A percentile compares a stretch with the other conserved stretches of the same genome.
Conservation (phyloP, 23 red algal genomes). For the Gracilaria gracilis region DNA sequence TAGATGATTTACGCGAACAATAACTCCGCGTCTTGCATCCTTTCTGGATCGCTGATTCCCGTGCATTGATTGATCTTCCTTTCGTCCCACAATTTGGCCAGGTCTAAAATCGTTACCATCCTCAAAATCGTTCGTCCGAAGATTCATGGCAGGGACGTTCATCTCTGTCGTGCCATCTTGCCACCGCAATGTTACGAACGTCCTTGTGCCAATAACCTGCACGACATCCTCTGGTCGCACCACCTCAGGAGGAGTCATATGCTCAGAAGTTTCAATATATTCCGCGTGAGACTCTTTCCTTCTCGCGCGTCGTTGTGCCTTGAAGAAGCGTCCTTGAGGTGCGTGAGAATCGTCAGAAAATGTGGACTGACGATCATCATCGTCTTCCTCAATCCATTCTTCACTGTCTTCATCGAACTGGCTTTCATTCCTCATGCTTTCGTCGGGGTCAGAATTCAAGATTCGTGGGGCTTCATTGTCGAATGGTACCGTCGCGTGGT, state of each 20-base stretch:
- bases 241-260: slow-evolving; percentile 10
- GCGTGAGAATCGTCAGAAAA: not conserved
- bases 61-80: slow-evolving; percentile 34
- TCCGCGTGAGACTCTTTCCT: not conserved
- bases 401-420: slow-evolving; percentile 21
- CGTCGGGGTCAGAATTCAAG: not conserved
- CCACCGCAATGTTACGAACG: slow-evolving; percentile 65
- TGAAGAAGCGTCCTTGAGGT: slow-evolving; percentile 39
- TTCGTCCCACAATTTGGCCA: slow-evolving; percentile 42
- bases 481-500: not conserved
- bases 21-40: slow-evolving; percentile 29
- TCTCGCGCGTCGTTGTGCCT: slow-evolving; percentile 56
- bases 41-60: not conserved
- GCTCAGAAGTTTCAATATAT: slow-evolving; percentile 28
- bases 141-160: slow-evolving; percentile 42
- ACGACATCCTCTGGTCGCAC: slow-evolving; percentile 64
- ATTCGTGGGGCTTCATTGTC: not conserved
- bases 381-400: slow-evolving; percentile 29
- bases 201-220: slow-evolving; percentile 54
- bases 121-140: slow-evolving; percentile 34
- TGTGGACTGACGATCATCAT: not conserved
- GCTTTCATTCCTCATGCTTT: not conserved
- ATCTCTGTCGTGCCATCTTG: slow-evolving; percentile 55
- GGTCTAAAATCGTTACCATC: slow-evolving; percentile 67
- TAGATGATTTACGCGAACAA: slow-evolving; percentile 53